Conservation (phyloP, 2,329 filamentous ascomycete genomes). For the Claviceps purpurea region DNA sequence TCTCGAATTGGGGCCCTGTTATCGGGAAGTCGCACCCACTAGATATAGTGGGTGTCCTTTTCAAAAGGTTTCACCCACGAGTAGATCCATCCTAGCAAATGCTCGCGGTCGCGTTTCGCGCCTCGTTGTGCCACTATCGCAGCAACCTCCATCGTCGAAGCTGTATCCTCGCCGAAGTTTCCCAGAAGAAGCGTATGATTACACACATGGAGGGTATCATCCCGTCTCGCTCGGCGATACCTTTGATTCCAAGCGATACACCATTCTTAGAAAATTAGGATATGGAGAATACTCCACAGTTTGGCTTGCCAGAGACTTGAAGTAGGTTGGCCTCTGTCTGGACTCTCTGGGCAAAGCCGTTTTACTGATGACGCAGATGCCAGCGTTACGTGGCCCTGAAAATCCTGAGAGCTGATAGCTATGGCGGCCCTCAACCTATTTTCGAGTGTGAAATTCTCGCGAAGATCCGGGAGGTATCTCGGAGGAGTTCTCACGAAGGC, state of each 20-base stretch:
- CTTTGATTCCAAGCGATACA: slow-evolving; percentile 4
- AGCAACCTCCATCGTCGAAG: neutral
- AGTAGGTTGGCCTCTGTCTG: neutral
- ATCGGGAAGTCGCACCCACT: no score
- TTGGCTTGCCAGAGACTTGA: slow-evolving; percentile 11
- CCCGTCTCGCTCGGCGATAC: no score
- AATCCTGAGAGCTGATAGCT: neutral
- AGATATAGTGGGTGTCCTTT: no score
- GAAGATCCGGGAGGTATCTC: neutral
- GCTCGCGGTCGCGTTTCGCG: neutral
- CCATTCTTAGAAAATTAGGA: slow-evolving; percentile 12
- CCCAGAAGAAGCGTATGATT: no score
- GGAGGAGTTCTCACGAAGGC: neutral
- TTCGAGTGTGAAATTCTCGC: slow-evolving; percentile 1
- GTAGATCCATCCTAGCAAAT: neutral
- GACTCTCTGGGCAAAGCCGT: neutral
- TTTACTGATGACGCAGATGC: neutral
- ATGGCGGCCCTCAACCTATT: slow-evolving; percentile 1
- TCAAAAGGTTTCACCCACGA: no score
- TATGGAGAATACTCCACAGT: slow-evolving; percentile 12
- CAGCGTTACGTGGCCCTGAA: slow-evolving; percentile 1
- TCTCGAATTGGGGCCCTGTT: no score
- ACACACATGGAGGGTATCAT: no score
- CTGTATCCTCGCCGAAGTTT: no score
- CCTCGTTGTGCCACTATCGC: neutral